Evolutionary conservation across 192 early-diverging fungal species (phyloP).

Genomic region (Gorgonomyces haynaldii): DNA sequence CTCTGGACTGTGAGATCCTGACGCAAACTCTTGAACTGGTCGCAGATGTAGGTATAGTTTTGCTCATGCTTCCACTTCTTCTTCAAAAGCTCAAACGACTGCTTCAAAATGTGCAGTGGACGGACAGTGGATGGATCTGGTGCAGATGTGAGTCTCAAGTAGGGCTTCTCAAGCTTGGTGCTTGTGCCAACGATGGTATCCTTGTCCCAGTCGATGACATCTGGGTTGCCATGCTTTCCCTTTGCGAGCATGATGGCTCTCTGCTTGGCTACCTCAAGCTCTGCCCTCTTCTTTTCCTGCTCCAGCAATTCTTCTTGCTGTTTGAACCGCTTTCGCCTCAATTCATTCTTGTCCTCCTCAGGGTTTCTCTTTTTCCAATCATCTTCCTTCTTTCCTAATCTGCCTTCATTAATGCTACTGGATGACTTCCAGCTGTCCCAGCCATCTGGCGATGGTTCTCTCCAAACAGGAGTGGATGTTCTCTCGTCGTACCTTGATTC

Average conservation of each 20-base stretch:
- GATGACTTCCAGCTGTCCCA: not conserved
- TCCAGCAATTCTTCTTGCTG: not conserved
- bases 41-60: conserved; percentile 93
- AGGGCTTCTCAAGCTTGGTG: conserved; percentile 76
- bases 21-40: conserved; percentile 91
- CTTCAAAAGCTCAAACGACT: conserved; percentile 68
- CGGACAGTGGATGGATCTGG: conserved; percentile 92
- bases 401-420: not conserved
- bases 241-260: conserved; percentile 5
- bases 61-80: conserved; percentile 68
- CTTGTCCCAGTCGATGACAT: conserved; percentile 67
- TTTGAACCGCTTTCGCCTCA: not conserved
- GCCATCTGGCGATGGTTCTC: not conserved
- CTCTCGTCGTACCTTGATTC: not conserved
- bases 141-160: conserved; percentile 85
- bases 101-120: conserved; percentile 62
- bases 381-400: not conserved
- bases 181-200: conserved; percentile 84
- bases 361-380: not conserved
- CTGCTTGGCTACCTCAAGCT: not conserved
- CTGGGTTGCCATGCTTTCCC: conserved; percentile 31
- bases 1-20: conserved; percentile 96
- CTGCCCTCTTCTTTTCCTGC: conserved; percentile 4
- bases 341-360: conserved; percentile 7
- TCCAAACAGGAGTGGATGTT: not conserved